phyloP scores from a whole-genome alignment of 257 asterid genomes.

The Primulina eburnea region DNA sequence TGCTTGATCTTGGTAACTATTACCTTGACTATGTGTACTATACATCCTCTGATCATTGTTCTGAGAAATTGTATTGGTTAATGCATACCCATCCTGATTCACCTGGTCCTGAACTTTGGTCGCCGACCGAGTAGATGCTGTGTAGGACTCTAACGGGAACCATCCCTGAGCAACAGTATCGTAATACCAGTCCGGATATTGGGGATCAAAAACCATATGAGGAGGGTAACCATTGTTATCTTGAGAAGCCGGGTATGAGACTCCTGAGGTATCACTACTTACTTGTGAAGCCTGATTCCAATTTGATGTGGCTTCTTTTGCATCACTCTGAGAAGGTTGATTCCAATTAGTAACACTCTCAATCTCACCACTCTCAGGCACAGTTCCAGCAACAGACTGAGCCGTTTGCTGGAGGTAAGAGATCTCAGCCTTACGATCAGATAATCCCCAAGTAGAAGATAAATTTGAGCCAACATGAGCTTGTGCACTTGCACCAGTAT shows the following conservation, averaged over 20 bases:
- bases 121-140: slow-evolving; percentile 43
- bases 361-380: slow-evolving; percentile 47
- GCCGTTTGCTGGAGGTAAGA: slow-evolving; percentile 73
- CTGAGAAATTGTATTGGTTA: slow-evolving; percentile 37
- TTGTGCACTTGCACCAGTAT: slow-evolving; percentile 33
- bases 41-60: slow-evolving; percentile 29
- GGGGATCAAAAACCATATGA: slow-evolving; percentile 89
- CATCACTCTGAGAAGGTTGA: slow-evolving; percentile 39
- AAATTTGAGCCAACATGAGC: slow-evolving; percentile 30
- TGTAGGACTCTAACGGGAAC: slow-evolving; percentile 63
- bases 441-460: slow-evolving; percentile 42
- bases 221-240: slow-evolving; percentile 66
- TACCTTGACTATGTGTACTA: slow-evolving; percentile 32
- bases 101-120: slow-evolving; percentile 45
- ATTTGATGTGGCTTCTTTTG: slow-evolving; percentile 33
- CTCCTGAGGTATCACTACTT: slow-evolving; percentile 32
- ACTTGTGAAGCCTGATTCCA: slow-evolving; percentile 57
- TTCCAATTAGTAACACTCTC: slow-evolving; percentile 52
- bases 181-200: slow-evolving; percentile 91
- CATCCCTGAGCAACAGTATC: slow-evolving; percentile 70
- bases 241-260: slow-evolving; percentile 43
- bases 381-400: slow-evolving; percentile 52
- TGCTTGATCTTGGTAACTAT: slow-evolving; percentile 33
- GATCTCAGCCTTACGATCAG: slow-evolving; percentile 44
- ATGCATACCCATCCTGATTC: slow-evolving; percentile 41